Conservation (phyloP, 805 yeast species). For the Pachysolen tannophilus region DNA sequence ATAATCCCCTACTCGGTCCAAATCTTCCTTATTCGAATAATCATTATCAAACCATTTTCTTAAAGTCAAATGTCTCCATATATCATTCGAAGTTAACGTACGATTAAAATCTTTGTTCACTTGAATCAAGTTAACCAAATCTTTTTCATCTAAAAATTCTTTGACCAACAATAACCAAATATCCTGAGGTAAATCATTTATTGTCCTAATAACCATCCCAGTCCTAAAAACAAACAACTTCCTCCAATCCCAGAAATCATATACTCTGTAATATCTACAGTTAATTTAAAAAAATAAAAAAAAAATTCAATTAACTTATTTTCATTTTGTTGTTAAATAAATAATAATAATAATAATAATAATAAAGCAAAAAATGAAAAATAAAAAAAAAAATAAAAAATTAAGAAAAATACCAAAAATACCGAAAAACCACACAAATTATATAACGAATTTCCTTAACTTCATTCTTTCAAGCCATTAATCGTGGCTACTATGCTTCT, state of each 20-base stretch:
- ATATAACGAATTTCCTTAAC: too few relatives aligned
- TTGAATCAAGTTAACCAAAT: constrained; percentile 1
- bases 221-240: too few relatives aligned
- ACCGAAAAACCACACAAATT: too few relatives aligned
- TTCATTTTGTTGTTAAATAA: not conserved
- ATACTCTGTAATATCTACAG: too few relatives aligned
- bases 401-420: too few relatives aligned
- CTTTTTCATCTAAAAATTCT: not conserved
- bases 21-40: not conserved
- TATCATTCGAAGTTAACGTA: constrained; percentile 4
- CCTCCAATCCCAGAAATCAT: too few relatives aligned
- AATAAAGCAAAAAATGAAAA: too few relatives aligned
- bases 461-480: constrained; percentile 47
- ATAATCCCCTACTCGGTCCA: not conserved
- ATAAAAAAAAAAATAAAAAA: too few relatives aligned
- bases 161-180: constrained; percentile 3
- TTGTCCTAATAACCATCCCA: too few relatives aligned
- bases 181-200: constrained; percentile 3
- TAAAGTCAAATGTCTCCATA: constrained; percentile 3
- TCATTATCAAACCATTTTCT: constrained; percentile 3
- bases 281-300: too few relatives aligned
- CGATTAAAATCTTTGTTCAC: not conserved
- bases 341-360: too few relatives aligned
- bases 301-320: too few relatives aligned
- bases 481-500: constrained; percentile 67